phyloP scores from a whole-genome alignment of 257 asterid species.

The Solanum ossicruentum region DNA sequence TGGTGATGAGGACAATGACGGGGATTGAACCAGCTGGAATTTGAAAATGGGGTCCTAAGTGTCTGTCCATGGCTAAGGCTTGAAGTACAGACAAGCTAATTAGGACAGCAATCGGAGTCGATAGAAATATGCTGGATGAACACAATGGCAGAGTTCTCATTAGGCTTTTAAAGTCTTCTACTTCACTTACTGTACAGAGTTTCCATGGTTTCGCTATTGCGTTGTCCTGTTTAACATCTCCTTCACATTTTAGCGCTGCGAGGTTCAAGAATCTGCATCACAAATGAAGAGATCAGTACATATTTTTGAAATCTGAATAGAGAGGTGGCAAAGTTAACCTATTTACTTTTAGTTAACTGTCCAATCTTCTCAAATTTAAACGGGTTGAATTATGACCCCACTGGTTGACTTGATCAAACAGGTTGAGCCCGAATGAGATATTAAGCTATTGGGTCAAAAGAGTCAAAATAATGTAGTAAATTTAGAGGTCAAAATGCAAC shows the following conservation, averaged over 20 bases:
- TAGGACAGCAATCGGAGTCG: not conserved
- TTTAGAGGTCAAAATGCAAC: too few species aligned
- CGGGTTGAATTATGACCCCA: not conserved
- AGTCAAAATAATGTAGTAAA: too few species aligned
- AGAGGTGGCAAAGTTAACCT: too few species aligned
- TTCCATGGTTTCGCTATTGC: conserved; percentile 3
- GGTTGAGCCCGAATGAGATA: too few species aligned
- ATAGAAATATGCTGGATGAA: conserved; percentile 3
- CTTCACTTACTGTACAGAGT: conserved; percentile 7
- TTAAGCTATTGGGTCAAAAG: not conserved
- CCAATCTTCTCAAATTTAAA: too few species aligned
- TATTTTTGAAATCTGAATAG: not conserved
- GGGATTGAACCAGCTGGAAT: conserved; percentile 7
- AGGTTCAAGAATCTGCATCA: conserved; percentile 4
- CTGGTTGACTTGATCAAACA: not conserved
- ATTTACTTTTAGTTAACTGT: not conserved
- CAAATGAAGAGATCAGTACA: not conserved
- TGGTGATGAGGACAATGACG: not conserved
- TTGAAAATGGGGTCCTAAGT: conserved; percentile 9
- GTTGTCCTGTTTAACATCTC: conserved; percentile 1
- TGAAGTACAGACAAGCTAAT: conserved; percentile 1
- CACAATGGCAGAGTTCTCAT: conserved; percentile 8
- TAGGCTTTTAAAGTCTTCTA: conserved; percentile 9
- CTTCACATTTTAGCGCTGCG: conserved; percentile 4
- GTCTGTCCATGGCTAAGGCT: conserved; percentile 16